Evolutionary conservation across 2,329 filamentous ascomycete genomes (phyloP), one percentile per base, ranked within the genome.

Genomic region (Trichoderma asperellum): DNA sequence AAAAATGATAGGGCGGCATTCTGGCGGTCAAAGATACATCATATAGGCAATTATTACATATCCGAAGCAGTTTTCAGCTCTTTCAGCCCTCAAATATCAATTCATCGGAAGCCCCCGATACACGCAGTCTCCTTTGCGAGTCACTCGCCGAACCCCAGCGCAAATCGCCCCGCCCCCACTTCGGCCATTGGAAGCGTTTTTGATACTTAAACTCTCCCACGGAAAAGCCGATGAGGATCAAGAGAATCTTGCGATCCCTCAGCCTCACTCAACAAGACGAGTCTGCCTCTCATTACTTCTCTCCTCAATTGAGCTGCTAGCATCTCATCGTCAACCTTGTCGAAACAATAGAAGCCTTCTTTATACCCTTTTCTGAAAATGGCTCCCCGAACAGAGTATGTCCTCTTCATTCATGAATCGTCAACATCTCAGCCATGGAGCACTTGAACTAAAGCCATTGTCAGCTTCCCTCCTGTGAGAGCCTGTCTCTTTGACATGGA

Each of bases 401-500:
- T 58, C 40, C 57, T 14, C 56, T 34, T 29, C 35, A 14, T 11
- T 12, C n/a, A 55, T 55, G 5, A 16, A 32, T 5, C 12, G 5
- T 8, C 12, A 16, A 40, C 24, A 61, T 34, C 58, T 24, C 47
- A 10, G 24, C n/a, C 29, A 40, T 16, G 53, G 18, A 49, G 18
- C 32, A 18, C 32, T 18, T 29, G 60, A 57, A 21, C 65, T 53
- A 62, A 49, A 49, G 58, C 21, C 47, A 27, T 10, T 14, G 10
- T 12, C 37, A 93, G 91, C 77, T 90, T 94, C 79, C 91, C 92
- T 24, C 89, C 91, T 58, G 86, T 98, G 70, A 88, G 94, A 74
- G 96, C 95, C 74, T 97, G 94, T 81, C 90, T 99, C 73, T 98
- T 99, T 80, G 96, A 99, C 84, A 97, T 98, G 94, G 96, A 99